A percentile compares a stretch with the other conserved stretches of the same genome.
Evolutionary conservation across 805 yeast species (phyloP).

Genomic region (Yueomyces sinensis): DNA sequence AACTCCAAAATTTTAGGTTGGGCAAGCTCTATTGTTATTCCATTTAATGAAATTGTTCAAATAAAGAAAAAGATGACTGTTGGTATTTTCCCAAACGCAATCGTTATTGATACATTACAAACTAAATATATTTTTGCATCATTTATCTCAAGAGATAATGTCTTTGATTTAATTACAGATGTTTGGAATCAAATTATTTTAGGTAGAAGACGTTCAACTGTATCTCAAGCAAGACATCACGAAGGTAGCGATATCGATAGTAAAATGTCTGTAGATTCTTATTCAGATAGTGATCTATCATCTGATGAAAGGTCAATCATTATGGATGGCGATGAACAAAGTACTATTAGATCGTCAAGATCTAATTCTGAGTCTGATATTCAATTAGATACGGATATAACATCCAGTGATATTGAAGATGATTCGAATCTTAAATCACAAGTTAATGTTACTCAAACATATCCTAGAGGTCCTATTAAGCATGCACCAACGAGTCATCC

Average conservation of each 20-base stretch:
- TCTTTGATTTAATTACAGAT: constrained; percentile 36
- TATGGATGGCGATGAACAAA: neutral
- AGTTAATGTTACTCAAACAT: too few relatives aligned
- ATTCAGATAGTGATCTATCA: neutral
- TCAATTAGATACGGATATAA: constrained; percentile 14
- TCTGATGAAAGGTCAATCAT: neutral
- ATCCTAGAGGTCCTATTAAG: constrained; percentile 27
- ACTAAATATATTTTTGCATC: constrained; percentile 53
- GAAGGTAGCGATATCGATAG: neutral
- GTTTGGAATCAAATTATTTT: constrained; percentile 42
- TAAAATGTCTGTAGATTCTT: neutral
- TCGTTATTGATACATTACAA: constrained; percentile 49
- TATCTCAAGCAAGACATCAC: neutral
- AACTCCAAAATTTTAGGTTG: constrained; percentile 57
- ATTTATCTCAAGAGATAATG: constrained; percentile 44
- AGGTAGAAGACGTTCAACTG: constrained; percentile 9
- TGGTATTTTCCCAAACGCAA: constrained; percentile 57
- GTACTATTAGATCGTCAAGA: neutral
- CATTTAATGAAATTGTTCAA: constrained; percentile 48
- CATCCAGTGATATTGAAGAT: constrained; percentile 25
- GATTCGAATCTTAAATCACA: too few relatives aligned
- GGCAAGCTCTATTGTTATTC: constrained; percentile 44
- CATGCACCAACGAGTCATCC: constrained; percentile 36
- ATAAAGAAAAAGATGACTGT: constrained; percentile 55
- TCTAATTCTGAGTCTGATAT: constrained; percentile 4